Evolutionary conservation across 176 grass and related monocot genomes (phyloP).

Genomic region (Saccharum officinarum): DNA sequence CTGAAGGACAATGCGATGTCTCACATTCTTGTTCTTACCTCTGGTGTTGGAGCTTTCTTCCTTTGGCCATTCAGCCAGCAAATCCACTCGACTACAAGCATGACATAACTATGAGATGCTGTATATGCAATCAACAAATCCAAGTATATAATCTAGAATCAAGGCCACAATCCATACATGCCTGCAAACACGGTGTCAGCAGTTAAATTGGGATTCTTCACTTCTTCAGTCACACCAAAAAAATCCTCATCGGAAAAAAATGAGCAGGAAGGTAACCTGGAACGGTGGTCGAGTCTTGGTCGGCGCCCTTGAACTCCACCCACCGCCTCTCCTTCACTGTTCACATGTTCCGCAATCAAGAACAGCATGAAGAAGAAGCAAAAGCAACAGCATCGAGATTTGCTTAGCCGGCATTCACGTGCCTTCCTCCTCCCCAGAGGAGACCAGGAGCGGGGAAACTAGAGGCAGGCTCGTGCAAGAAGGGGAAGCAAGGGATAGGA

Average conservation of each 20-base stretch:
- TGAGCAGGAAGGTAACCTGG: constrained; percentile 55
- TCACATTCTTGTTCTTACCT: constrained; percentile 41
- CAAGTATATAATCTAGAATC: constrained; percentile 13
- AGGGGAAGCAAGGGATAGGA: background rate
- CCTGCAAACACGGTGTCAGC: constrained; percentile 21
- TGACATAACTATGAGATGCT: constrained; percentile 13
- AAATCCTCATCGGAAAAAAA: background rate
- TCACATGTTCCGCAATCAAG: background rate
- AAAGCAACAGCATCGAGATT: background rate
- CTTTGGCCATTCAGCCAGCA: constrained; percentile 99
- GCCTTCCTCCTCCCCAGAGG: background rate
- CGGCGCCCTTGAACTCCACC: constrained; percentile 84
- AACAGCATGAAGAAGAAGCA: background rate
- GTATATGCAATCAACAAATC: background rate
- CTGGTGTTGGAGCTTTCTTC: constrained; percentile 79
- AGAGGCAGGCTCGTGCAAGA: background rate
- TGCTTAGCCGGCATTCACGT: background rate
- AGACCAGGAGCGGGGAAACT: background rate
- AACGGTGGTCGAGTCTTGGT: constrained; percentile 74
- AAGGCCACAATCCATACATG: constrained; percentile 46
- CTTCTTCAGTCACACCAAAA: background rate
- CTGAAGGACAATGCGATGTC: background rate
- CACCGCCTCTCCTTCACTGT: constrained; percentile 91
- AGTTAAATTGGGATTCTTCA: background rate
- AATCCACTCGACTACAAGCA: constrained; percentile 96